These are phyloP conservation scores for Colletotrichum lini DNA, from an alignment of 2,329 filamentous ascomycete species.

Conservation along the genomic window DNA sequence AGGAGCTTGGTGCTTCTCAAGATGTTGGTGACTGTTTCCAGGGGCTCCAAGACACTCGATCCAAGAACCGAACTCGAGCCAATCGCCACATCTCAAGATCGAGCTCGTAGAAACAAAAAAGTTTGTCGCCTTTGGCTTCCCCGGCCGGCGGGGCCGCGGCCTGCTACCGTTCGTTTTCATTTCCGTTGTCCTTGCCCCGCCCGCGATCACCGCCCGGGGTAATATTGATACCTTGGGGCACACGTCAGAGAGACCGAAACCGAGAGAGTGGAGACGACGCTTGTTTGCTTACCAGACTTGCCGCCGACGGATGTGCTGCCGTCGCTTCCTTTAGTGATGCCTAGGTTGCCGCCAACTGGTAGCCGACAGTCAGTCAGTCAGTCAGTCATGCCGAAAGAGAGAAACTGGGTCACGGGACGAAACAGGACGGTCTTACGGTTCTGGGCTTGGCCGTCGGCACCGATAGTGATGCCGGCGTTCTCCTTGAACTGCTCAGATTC, in stretches of 20 bases:
- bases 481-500: constrained; percentile 40
- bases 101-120: background rate
- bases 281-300: constrained; percentile 24
- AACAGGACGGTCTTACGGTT: constrained; percentile 16
- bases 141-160: constrained; percentile 1
- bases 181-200: constrained; percentile 1
- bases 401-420: too few relatives aligned
- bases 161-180: constrained; percentile 10
- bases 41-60: too few relatives aligned
- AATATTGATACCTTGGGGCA: constrained; percentile 29
- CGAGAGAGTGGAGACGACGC: too few relatives aligned
- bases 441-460: constrained; percentile 24
- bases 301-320: constrained; percentile 38
- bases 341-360: constrained; percentile 32
- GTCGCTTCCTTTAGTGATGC: constrained; percentile 38
- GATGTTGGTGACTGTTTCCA: too few relatives aligned
- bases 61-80: too few relatives aligned
- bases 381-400: background rate
- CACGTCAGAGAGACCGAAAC: background rate
- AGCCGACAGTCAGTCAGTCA: too few relatives aligned
- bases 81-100: too few relatives aligned
- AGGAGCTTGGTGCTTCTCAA: too few relatives aligned
- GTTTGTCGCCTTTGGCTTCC: background rate
- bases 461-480: constrained; percentile 29
- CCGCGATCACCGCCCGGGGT: constrained; percentile 7